phyloP scores from a whole-genome alignment of 2,329 filamentous ascomycete species.

The Ceratocystis smalleyi region DNA sequence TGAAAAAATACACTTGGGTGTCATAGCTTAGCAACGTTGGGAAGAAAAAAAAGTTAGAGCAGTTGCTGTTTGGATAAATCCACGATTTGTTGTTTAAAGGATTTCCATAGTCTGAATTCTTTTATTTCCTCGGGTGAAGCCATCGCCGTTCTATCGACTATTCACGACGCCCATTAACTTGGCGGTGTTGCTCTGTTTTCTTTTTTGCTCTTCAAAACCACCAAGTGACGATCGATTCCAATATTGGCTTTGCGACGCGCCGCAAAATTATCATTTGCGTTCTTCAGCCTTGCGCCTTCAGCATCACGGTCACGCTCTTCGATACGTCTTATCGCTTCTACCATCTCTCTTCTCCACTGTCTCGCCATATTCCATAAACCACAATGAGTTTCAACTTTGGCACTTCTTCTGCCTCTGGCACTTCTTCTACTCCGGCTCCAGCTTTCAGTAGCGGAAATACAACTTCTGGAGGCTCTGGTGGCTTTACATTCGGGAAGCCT shows the following conservation, averaged over 20 bases:
- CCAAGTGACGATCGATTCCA: not conserved
- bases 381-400: slow-evolving; percentile 30
- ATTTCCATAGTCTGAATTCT: not conserved
- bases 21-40: not conserved
- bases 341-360: not conserved
- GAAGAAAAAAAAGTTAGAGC: not conserved
- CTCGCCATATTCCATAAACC: not conserved
- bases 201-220: not conserved
- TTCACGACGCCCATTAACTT: not conserved
- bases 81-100: not conserved
- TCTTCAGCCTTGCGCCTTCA: slow-evolving; percentile 11
- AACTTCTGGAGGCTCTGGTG: slow-evolving; percentile 5
- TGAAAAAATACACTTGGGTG: not conserved
- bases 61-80: not conserved
- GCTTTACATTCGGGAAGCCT: slow-evolving; percentile 22
- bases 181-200: not conserved
- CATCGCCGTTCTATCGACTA: not conserved
- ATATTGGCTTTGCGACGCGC: not conserved
- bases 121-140: not conserved
- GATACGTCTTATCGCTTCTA: not conserved
- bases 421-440: slow-evolving; percentile 19
- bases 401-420: slow-evolving; percentile 22
- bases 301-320: not conserved
- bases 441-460: slow-evolving; percentile 21
- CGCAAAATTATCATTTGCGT: not conserved